Base-by-base conservation (phyloP, 768 basidiomycete genomes). In the Trametes coccinea region DNA sequence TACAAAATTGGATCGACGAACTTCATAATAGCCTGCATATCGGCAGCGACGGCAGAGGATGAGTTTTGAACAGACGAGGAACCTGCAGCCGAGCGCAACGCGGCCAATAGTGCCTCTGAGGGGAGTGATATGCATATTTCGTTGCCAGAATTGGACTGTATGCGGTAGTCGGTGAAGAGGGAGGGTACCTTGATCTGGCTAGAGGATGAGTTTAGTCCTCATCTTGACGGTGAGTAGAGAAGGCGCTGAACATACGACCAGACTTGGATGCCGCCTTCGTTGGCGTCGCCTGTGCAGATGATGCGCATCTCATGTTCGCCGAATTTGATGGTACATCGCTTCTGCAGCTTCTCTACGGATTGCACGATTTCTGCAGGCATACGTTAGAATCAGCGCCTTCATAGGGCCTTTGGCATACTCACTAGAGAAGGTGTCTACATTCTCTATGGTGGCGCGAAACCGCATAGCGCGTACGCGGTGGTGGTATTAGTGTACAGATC, bases 201-300 rank as follows among this genome's bases (percentile, higher is more conserved):
- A 57, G 16, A 39, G 43, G 31, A 22, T 22, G 22, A 22, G 22
- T 22, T 22, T 22, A 22, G 22, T 22, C 22, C 22, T 22, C 13
- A 29, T 22, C 8, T 29, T 51, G 16, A 22, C 14, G 29, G 14
- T 17, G 33, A 16, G 9, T 13, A 52, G 22, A 34, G 2, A 34
- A 14, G 58, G 53, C 47, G 9, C 16, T 40, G 2, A 17, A 75
- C 85, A 56, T 57, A 85, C 84, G 83, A 83, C 93, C 93, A 95
- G 53, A 95, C 91, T 72, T 95, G 93, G 4, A 93, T 86, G 3
- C 91, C 91, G 0, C 90, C 91, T 67, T 92, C 90, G 66, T 86
- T 88, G 41, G 84, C 82, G 56, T 92, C 90, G 52, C 79, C 83
- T 60, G 89, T 88, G 77, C 93, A 95, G 56, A 95, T 93, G 60